phyloP scores from a whole-genome alignment of 176 grass and related monocot species.

The Pontederia crassipes region DNA sequence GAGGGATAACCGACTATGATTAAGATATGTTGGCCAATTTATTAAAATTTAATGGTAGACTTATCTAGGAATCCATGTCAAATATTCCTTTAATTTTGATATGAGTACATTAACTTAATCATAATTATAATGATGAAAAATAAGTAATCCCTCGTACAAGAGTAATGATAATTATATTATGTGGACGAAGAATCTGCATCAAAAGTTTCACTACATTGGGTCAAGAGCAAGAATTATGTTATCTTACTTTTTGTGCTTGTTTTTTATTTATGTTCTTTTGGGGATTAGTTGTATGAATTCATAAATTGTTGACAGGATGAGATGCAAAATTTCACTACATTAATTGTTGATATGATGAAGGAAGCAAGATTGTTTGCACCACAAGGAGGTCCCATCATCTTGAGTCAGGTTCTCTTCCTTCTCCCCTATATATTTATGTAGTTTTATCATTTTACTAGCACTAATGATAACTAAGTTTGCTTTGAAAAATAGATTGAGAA shows the following conservation, averaged over 20 bases:
- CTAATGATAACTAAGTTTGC: background rate
- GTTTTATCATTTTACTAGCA: background rate
- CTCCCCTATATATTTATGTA: too few species aligned
- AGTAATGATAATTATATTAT: too few species aligned
- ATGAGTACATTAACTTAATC: too few species aligned
- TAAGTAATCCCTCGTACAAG: too few species aligned
- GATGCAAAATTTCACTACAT: constrained; percentile 45
- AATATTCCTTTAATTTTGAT: background rate
- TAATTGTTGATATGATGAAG: constrained; percentile 50
- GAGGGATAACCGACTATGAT: too few species aligned
- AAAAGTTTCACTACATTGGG: too few species aligned
- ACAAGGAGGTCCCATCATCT: constrained; percentile 56
- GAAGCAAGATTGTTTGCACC: constrained; percentile 30
- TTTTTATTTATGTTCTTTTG: too few species aligned
- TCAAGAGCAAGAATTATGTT: too few species aligned
- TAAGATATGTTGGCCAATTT: background rate
- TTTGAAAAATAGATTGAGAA: constrained; percentile 40
- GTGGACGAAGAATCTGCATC: too few species aligned
- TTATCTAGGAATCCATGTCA: background rate
- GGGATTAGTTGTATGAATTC: background rate
- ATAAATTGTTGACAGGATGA: constrained; percentile 24
- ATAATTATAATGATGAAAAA: too few species aligned
- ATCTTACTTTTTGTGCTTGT: too few species aligned
- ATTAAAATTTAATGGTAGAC: background rate
- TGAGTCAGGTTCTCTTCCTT: constrained; percentile 30